Percentiles rank a stretch among this genome's conserved stretches.
Conservation (phyloP, 2,329 filamentous ascomycete genomes). For the Colletotrichum salicis region DNA sequence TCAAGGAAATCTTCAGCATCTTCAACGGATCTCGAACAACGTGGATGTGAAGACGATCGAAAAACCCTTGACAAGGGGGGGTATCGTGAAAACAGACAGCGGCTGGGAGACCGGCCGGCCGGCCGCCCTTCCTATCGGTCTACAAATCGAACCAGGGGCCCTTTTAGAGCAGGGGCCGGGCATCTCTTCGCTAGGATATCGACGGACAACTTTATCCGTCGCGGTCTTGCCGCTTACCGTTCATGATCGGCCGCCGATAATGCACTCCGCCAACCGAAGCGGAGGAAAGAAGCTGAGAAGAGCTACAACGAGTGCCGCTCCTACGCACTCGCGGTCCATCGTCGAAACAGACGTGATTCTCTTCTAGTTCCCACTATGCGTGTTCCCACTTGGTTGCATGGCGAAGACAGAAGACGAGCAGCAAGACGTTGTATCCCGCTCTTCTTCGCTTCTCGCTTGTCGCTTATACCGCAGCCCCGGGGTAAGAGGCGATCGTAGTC, state of each 20-base stretch:
- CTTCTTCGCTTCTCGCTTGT: conserved; percentile 13
- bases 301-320: neutral
- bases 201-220: neutral
- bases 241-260: neutral
- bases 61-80: neutral
- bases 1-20: conserved; percentile 4
- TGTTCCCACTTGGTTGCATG: conserved; percentile 28
- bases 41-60: neutral
- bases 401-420: neutral
- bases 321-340: neutral
- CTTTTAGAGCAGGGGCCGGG: neutral
- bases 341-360: conserved; percentile 23
- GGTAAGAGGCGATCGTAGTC: neutral
- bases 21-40: neutral
- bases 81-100: neutral
- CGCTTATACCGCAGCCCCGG: conserved; percentile 19
- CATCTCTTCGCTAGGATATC: neutral
- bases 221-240: conserved; percentile 7
- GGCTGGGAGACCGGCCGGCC: neutral
- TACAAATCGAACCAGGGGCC: neutral
- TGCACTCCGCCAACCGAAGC: neutral
- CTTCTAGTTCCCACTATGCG: neutral
- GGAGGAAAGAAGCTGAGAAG: neutral
- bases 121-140: neutral
- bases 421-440: conserved; percentile 19